Conservation (phyloP, 352 stramenopile species). For the Phytopythium boreale region DNA sequence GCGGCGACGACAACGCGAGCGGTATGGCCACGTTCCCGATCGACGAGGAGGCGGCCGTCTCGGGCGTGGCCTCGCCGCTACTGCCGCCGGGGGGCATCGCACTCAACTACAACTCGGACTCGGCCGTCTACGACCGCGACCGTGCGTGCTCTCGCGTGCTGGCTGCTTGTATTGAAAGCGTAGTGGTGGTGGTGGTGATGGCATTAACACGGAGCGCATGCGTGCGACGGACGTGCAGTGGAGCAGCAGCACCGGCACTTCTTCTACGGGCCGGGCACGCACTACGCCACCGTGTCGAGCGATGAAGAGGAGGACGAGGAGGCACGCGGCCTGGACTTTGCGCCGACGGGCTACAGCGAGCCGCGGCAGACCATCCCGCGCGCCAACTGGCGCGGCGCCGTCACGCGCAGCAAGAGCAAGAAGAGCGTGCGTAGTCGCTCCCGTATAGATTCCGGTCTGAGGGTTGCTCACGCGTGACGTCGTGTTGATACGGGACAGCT, state of each 20-base stretch:
- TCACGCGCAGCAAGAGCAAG: conserved; percentile 48
- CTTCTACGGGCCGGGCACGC: conserved; percentile 49
- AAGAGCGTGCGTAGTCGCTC: conserved; percentile 27
- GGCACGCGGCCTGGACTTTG: conserved; percentile 41
- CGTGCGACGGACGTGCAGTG: neutral
- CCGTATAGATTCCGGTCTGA: too few species aligned
- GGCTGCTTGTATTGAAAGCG: too few species aligned
- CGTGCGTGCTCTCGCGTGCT: conserved; percentile 10
- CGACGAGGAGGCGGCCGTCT: conserved; percentile 18
- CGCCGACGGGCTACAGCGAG: conserved; percentile 37
- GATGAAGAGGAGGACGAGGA: conserved; percentile 40
- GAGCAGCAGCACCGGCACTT: conserved; percentile 38
- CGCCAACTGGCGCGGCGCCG: conserved; percentile 55
- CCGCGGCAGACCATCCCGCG: conserved; percentile 35
- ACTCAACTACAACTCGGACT: conserved; percentile 88
- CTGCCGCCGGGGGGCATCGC: conserved; percentile 40
- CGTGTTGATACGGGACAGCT: neutral
- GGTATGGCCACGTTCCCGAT: conserved; percentile 9
- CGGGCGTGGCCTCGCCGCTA: conserved; percentile 43
- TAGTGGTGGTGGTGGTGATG: neutral
- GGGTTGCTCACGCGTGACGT: too few species aligned
- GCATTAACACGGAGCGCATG: neutral
- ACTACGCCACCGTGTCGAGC: conserved; percentile 45
- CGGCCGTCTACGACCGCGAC: conserved; percentile 65
- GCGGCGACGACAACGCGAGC: neutral